These are phyloP conservation scores for Torrubiellomyces zombiae DNA, from an alignment of 2,329 filamentous ascomycete genomes.

Conservation along the genomic window DNA sequence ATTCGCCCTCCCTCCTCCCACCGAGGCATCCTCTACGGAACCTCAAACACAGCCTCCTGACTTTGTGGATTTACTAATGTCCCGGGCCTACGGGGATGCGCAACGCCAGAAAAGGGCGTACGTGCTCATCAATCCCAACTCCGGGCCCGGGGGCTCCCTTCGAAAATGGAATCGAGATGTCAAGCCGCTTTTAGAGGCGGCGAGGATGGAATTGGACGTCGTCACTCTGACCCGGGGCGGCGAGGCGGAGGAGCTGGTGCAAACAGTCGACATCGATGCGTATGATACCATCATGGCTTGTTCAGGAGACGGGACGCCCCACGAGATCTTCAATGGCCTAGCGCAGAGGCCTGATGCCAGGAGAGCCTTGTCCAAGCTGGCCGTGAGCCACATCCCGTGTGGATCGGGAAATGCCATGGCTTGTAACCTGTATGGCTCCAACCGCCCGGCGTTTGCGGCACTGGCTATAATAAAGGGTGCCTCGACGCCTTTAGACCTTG, in stretches of 20 bases:
- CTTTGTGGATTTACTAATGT: constrained; percentile 51
- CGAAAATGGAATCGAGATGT: constrained; percentile 61
- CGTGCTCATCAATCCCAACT: constrained; percentile 80
- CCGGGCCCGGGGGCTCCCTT: constrained; percentile 61
- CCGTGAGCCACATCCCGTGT: constrained; percentile 77
- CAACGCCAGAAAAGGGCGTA: constrained; percentile 63
- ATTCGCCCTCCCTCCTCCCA: constrained; percentile 27
- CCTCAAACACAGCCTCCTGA: constrained; percentile 27
- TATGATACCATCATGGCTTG: constrained; percentile 80
- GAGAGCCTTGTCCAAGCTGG: constrained; percentile 57
- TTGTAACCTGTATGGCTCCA: constrained; percentile 73
- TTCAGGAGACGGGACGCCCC: constrained; percentile 79
- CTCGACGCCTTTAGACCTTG: constrained; percentile 67
- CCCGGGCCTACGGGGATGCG: constrained; percentile 52
- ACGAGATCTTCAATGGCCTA: constrained; percentile 91
- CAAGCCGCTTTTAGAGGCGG: constrained; percentile 68
- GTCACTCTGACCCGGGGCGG: constrained; percentile 54
- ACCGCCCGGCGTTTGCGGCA: constrained; percentile 57
- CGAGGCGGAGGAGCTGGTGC: constrained; percentile 63
- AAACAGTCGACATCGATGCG: constrained; percentile 57
- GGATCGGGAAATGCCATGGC: constrained; percentile 91
- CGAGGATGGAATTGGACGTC: constrained; percentile 59
- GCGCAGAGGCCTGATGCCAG: constrained; percentile 59
- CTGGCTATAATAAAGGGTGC: constrained; percentile 77
- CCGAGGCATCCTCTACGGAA: constrained; percentile 7